Evolutionary conservation across 345 rosid species (phyloP), one percentile per base, ranked within the genome.

Genomic region (Acer campestre): DNA sequence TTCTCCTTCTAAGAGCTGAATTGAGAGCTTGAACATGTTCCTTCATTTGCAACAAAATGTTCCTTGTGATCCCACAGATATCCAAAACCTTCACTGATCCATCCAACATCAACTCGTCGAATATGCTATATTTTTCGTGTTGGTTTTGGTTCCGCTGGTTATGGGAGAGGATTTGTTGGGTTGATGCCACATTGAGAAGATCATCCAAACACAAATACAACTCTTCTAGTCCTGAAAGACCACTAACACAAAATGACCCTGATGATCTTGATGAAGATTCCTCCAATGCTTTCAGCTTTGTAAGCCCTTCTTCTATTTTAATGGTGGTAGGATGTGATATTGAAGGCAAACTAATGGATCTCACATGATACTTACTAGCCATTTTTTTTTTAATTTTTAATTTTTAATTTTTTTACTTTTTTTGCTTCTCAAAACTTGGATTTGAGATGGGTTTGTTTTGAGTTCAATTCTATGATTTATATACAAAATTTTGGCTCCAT

Each of bases 291-390:
- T 80, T 83, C 53, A 93, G 79, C 84, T 85, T 88, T 84, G 66
- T 65, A 56, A 90, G 82, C 88, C 82, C 89, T 69, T 89, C 90
- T 75, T 88, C 88, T 6, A 86, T 63, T 44, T 20, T 77, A 7
- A 71, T 51, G 20, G 91, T 90, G 61, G 74, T 81, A 10, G 94
- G 97, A 84, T 94, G 94, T 65, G 93, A 84, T 61, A 93, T 90
- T 64, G 94, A 80, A 67, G 97, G 93, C 74, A 92, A 83, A 79
- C 97, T 94, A 27, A 88, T 81, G n/a, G 95, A 92, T 85, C 95
- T 77, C 29, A 82, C 71, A 42, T 85, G 86, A 71, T 76, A 84
- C 23, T 78, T 86, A 31, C 70, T 64, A 5, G 85, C 88, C 89
- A 88, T 82, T 61, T 73, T 29, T 31, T 31, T 31, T 31, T n/a